Evolutionary conservation across 257 asterid genomes (phyloP).

Genomic region (Nicotiana knightiana): DNA sequence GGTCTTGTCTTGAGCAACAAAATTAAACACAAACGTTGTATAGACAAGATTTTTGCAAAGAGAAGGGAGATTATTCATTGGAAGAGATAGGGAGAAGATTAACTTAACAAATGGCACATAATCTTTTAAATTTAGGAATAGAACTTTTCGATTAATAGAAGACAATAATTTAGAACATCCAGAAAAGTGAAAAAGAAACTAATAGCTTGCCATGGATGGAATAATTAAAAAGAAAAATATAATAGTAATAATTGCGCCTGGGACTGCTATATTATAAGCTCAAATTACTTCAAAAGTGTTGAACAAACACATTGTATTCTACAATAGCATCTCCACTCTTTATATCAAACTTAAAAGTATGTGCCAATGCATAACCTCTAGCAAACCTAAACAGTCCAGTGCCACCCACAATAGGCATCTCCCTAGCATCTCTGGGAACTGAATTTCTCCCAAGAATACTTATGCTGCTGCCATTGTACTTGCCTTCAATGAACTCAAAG

Average conservation of each 20-base stretch:
- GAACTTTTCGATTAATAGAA: neutral
- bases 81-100: no score
- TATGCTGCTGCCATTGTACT: slow-evolving; percentile 44
- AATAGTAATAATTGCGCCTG: neutral
- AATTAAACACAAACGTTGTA: no score
- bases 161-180: neutral
- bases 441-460: slow-evolving; percentile 47
- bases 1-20: no score
- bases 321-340: slow-evolving; percentile 54
- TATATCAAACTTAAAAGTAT: slow-evolving; percentile 17
- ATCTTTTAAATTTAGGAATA: neutral
- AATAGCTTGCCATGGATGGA: neutral
- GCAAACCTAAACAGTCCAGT: slow-evolving; percentile 47
- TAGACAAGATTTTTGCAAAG: no score
- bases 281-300: slow-evolving; percentile 23
- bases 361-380: slow-evolving; percentile 54
- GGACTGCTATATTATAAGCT: neutral
- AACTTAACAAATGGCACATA: no score
- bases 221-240: neutral
- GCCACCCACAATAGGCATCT: slow-evolving; percentile 63
- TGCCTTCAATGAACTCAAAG: slow-evolving; percentile 34
- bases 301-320: slow-evolving; percentile 51
- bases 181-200: neutral
- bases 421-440: slow-evolving; percentile 35
- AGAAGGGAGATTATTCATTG: no score